Conservation (phyloP, 768 basidiomycete species). For the Suillus plorans region DNA sequence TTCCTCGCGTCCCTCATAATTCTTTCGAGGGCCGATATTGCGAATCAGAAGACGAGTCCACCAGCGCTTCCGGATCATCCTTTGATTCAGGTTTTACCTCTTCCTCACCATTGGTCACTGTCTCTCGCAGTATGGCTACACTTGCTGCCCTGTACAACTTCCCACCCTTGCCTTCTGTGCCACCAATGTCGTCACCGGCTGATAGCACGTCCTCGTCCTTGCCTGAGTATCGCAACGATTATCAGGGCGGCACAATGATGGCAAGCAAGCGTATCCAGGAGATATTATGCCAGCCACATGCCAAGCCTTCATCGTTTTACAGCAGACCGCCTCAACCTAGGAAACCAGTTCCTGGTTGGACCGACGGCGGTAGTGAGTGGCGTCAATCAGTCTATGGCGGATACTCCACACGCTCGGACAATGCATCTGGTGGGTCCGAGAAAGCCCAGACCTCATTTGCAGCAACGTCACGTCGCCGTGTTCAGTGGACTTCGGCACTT, state of each 20-base stretch:
- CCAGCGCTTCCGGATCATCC: constrained; percentile 36
- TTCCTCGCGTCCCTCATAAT: constrained; percentile 42
- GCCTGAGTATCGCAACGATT: constrained; percentile 39
- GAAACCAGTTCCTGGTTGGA: constrained; percentile 65
- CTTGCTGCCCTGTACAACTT: constrained; percentile 45
- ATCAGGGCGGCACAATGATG: constrained; percentile 69
- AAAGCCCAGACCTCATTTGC: constrained; percentile 46
- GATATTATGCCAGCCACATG: constrained; percentile 40
- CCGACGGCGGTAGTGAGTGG: constrained; percentile 66
- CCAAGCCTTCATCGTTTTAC: constrained; percentile 36
- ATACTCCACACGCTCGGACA: constrained; percentile 41
- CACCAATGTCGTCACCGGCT: constrained; percentile 36
- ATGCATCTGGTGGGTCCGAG: constrained; percentile 28
- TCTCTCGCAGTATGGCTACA: constrained; percentile 35
- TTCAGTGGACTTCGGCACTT: constrained; percentile 45
- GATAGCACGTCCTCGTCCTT: constrained; percentile 23
- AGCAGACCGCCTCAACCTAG: constrained; percentile 34
- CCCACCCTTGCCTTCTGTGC: constrained; percentile 52
- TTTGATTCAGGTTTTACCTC: constrained; percentile 32
- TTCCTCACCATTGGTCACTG: constrained; percentile 18
- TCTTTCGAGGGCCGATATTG: constrained; percentile 30
- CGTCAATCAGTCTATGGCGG: constrained; percentile 56
- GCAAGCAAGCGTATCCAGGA: constrained; percentile 55
- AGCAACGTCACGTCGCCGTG: constrained; percentile 51
- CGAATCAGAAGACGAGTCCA: constrained; percentile 43